Base-by-base conservation (phyloP, 106 monocot species). In the Dioscorea zingiberensis region DNA sequence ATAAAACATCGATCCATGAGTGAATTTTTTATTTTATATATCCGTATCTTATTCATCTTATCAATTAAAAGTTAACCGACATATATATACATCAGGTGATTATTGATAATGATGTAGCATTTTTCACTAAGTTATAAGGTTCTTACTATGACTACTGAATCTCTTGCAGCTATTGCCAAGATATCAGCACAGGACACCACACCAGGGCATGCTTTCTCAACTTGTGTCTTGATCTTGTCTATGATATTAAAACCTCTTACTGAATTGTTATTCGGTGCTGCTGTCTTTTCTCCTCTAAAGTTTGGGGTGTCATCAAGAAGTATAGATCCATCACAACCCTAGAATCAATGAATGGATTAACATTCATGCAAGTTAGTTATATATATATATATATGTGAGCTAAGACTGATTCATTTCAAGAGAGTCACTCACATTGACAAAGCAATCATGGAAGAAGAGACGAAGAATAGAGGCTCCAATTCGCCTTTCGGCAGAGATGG, bases 291-390 rank as follows among this genome's bases (percentile, higher is more conserved):
- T 15, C 77, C 64, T 0, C 7, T 49, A 69, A 82, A 57, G 18
- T 16, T 58, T 1, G 73, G 46, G 0, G 82, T 63, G 63, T 79
- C 78, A 29, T 79, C 78, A 27, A 79, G 68, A 25, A 79, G 55
- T 27, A 76, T 16, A 17, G 81, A 82, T 21, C 59, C 81, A 15
- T 82, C 81, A 44, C 81, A 82, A 25, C 81, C 81, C 81, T 81
- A 17, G 12, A 30, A 21, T 21, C 19, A 4, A n/a, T 32, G 21
- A 9, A 32, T 32, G 30, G 7, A 32, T 32, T 2, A 5, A 44
- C 9, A 17, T 25, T 0, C 19, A 30, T 21, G 19, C 1, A 32
- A 63, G 44, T 44, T 18, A 44, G 17, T 44, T 14, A 60, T 26
- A 14, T 24, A 59, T 26, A 59, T 21, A 11, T 27, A 10, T 27